A percentile compares a stretch with the other conserved stretches of the same genome.
phyloP scores from a whole-genome alignment of 805 yeast genomes.

The Clavispora vitiphila region DNA sequence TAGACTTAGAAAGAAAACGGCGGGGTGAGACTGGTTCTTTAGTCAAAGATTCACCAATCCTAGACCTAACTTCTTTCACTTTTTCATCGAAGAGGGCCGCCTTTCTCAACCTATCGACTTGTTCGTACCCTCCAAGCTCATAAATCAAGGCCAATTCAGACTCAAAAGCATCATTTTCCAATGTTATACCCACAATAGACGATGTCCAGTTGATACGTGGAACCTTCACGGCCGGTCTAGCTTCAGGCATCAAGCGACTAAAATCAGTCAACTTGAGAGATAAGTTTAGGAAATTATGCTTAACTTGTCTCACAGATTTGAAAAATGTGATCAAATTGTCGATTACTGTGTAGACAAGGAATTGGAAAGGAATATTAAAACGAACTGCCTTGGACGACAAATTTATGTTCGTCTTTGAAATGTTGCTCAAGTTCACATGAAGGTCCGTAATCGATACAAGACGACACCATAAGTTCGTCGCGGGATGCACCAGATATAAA shows the following conservation, averaged over 20 bases:
- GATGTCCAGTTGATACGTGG: constrained; percentile 57
- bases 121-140: constrained; percentile 65
- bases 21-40: background rate
- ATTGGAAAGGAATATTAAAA: constrained; percentile 64
- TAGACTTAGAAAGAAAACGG: background rate
- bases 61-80: constrained; percentile 12
- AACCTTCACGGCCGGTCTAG: constrained; percentile 39
- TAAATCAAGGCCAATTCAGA: constrained; percentile 59
- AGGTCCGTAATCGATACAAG: constrained; percentile 31
- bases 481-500: constrained; percentile 48
- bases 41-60: constrained; percentile 6
- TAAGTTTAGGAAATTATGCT: constrained; percentile 40
- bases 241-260: constrained; percentile 30
- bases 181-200: constrained; percentile 50
- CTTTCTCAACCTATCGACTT: constrained; percentile 54
- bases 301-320: constrained; percentile 62
- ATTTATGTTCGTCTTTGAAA: constrained; percentile 4
- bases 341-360: constrained; percentile 70
- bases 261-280: constrained; percentile 21
- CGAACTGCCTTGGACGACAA: constrained; percentile 35
- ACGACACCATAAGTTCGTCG: constrained; percentile 37
- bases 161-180: constrained; percentile 92
- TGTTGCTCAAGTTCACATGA: constrained; percentile 17
- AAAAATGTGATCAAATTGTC: constrained; percentile 67
- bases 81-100: constrained; percentile 31